Evolutionary conservation across 2,329 filamentous ascomycete genomes (phyloP), one percentile per base, ranked within the genome.

Genomic region (Fusarium redolens): DNA sequence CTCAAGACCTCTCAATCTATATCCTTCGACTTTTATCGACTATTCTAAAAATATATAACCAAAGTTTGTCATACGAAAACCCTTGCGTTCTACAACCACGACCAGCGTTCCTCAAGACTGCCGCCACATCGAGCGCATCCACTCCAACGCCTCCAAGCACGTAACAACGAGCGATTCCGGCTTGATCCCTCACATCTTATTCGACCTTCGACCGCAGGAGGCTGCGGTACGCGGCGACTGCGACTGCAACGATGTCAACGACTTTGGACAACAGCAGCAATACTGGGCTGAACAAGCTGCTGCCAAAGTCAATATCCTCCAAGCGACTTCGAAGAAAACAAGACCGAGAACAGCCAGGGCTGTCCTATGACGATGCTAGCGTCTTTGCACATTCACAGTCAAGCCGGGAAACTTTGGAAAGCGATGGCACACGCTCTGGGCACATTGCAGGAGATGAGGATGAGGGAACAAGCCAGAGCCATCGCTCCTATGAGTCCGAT

Each of bases 271-370:
- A 71, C 73, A 74, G 75, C 35, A 72, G 67, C 62, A 77, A 67
- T 71, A 82, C 79, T 69, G 81, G 83, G 17, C 79, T 89, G 47
- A 84, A 82, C 64, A 90, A 88, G 80, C 83, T 90, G 35, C 79
- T 91, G 40, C 84, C 87, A 57, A 88, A 86, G 76, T 82, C 84
- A 41, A 83, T 90, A 60, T 80, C 82, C 33, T 82, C 83, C 52
- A 87, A 86, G 76, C 85, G 86, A 51, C 84, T 86, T 52, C 83
- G 83, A 63, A 86, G 83, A 79, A 86, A 84, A 78, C 83, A 86
- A 61, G 84, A 85, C 18, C 71, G 80, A 80, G 74, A 85, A 81
- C 60, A 72, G 15, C 75, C 76, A 47, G 75, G 78, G 62, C 77
- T 70, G 59, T 73, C 65, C 40, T 69, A 75, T 63, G 77, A 71